phyloP scores from a whole-genome alignment of 352 stramenopile genomes.

The Phytophthora pistaciae region DNA sequence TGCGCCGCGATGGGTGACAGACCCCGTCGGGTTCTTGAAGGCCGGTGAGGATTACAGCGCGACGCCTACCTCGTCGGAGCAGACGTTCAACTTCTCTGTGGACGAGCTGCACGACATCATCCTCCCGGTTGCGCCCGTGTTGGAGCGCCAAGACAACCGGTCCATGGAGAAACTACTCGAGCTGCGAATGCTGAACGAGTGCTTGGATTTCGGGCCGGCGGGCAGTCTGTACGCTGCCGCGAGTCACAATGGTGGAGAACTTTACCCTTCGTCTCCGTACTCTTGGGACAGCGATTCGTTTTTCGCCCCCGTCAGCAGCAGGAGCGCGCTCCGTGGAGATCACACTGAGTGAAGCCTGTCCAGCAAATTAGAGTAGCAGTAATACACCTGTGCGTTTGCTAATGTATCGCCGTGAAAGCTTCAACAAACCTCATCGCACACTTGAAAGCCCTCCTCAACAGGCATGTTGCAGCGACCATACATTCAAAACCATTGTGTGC shows the following conservation, averaged over 20 bases:
- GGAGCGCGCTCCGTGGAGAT: slow-evolving; percentile 31
- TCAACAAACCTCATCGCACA: no score
- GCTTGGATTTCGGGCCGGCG: slow-evolving; percentile 33
- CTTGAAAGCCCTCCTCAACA: no score
- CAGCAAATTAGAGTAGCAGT: no score
- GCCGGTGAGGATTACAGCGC: slow-evolving; percentile 10
- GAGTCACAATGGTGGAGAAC: slow-evolving; percentile 22
- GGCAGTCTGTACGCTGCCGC: slow-evolving; percentile 18
- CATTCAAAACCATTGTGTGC: no score
- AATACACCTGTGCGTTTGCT: no score
- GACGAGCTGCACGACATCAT: slow-evolving; percentile 50
- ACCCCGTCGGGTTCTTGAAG: slow-evolving; percentile 41
- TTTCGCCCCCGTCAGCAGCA: slow-evolving; percentile 35
- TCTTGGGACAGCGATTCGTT: slow-evolving; percentile 40
- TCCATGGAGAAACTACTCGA: slow-evolving; percentile 42
- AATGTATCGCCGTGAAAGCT: no score
- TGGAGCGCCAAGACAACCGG: slow-evolving; percentile 29
- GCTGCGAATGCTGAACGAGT: slow-evolving; percentile 46
- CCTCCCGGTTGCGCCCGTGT: slow-evolving; percentile 19
- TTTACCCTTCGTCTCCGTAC: slow-evolving; percentile 30
- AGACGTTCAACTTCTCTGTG: slow-evolving; percentile 34
- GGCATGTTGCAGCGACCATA: no score
- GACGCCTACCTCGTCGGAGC: slow-evolving; percentile 37
- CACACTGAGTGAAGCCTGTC: slow-evolving; percentile 14
- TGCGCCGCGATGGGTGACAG: slow-evolving; percentile 24